Conservation (phyloP, 1,284 basidiomycete genomes). For the Ganoderma sinense region DNA sequence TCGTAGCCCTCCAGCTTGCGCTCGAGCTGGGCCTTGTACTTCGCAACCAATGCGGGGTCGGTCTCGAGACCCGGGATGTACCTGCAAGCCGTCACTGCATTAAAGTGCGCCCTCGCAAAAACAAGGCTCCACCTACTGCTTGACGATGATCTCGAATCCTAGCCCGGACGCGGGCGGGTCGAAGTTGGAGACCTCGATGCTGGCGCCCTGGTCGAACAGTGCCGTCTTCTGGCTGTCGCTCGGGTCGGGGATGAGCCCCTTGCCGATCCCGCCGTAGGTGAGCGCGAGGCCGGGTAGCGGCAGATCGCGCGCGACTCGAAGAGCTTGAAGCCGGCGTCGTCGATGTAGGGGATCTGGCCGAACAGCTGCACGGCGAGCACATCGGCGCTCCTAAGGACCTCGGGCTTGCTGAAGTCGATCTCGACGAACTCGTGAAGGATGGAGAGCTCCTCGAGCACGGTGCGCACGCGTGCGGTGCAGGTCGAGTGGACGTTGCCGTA, state of each 20-base stretch:
- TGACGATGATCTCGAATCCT: too few relatives aligned
- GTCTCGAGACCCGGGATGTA: slow-evolving; percentile 22
- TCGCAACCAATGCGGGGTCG: too few relatives aligned
- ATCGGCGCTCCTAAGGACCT: slow-evolving; percentile 54
- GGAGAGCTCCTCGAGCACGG: slow-evolving; percentile 57
- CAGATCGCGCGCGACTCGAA: slow-evolving; percentile 62
- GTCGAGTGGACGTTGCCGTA: not conserved
- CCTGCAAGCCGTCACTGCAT: too few relatives aligned
- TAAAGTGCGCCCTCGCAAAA: not conserved
- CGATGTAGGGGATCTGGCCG: slow-evolving; percentile 69
- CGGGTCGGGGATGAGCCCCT: slow-evolving; percentile 38
- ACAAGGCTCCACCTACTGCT: not conserved
- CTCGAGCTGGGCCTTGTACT: too few relatives aligned
- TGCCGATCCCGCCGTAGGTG: slow-evolving; percentile 50
- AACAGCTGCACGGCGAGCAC: slow-evolving; percentile 64
- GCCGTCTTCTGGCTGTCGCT: slow-evolving; percentile 46
- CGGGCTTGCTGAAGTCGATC: slow-evolving; percentile 51
- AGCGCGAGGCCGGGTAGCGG: slow-evolving; percentile 55
- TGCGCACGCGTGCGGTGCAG: not conserved
- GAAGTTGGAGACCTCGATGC: slow-evolving; percentile 60
- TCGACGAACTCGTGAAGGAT: slow-evolving; percentile 55
- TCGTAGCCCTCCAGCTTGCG: too few relatives aligned
- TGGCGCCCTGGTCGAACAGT: slow-evolving; percentile 64
- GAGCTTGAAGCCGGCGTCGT: slow-evolving; percentile 54
- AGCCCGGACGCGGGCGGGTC: slow-evolving; percentile 37